A percentile compares a stretch with the other conserved stretches of the same genome.
phyloP scores from a whole-genome alignment of 306 rosid species.

The Sechiopsis laciniata region DNA sequence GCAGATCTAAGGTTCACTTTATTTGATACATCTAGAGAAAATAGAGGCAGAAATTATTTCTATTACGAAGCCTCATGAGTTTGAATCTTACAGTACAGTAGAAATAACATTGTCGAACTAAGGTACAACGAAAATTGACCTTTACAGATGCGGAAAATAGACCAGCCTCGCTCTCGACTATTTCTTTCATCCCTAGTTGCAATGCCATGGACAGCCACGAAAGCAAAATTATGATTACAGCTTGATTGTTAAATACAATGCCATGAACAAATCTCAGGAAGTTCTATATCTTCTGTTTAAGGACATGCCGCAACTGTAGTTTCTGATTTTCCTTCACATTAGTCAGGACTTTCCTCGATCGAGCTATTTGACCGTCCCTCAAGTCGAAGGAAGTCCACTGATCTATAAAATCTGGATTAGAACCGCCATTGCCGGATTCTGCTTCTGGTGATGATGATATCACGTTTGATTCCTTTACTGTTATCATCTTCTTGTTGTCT shows the following conservation, averaged over 20 bases:
- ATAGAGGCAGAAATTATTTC: slow-evolving; percentile 2
- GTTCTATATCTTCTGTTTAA: slow-evolving; percentile 68
- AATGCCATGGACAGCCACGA: slow-evolving; percentile 13
- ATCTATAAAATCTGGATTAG: slow-evolving; percentile 58
- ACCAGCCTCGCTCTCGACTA: neutral
- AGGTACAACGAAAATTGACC: neutral
- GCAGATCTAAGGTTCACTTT: neutral
- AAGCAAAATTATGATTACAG: slow-evolving; percentile 16
- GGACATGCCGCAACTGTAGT: slow-evolving; percentile 78
- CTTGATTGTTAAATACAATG: neutral
- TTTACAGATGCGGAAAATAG: slow-evolving; percentile 10
- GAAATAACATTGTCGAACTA: neutral
- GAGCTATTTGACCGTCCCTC: slow-evolving; percentile 39
- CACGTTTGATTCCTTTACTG: slow-evolving; percentile 62
- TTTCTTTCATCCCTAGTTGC: neutral
- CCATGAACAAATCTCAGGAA: slow-evolving; percentile 23
- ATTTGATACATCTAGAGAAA: slow-evolving; percentile 7
- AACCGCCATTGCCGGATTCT: slow-evolving; percentile 45
- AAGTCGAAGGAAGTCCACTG: slow-evolving; percentile 73
- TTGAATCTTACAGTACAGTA: slow-evolving; percentile 6
- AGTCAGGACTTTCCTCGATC: slow-evolving; percentile 70
- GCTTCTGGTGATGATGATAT: slow-evolving; percentile 54
- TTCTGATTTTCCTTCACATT: slow-evolving; percentile 58
- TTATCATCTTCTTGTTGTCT: slow-evolving; percentile 58
- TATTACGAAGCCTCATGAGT: neutral